Evolutionary conservation across 73 alveolate species (phyloP).

Genomic region (Paraurostyla sp.): DNA sequence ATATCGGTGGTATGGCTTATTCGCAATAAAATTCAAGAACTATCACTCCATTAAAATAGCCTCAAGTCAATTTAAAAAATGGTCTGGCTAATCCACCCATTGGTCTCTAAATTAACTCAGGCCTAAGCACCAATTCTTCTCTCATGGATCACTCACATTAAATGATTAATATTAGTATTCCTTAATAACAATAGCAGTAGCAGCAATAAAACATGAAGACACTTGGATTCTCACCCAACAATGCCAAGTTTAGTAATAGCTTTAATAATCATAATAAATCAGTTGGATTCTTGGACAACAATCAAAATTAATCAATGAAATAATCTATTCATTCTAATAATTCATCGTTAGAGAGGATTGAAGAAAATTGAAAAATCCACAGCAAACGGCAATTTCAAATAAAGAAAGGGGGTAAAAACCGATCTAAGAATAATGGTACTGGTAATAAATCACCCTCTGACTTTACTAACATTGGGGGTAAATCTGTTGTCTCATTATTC

Average conservation of each 20-base stretch:
- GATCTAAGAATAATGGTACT: constrained; percentile 5
- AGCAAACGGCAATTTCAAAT: constrained; percentile 20
- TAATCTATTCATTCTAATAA: neutral
- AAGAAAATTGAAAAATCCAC: neutral
- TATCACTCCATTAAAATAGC: constrained; percentile 30
- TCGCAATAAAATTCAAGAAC: constrained; percentile 33
- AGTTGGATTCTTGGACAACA: no score
- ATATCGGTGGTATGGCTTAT: no score
- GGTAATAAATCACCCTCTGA: constrained; percentile 45
- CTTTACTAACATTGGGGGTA: constrained; percentile 39
- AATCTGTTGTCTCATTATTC: constrained; percentile 56
- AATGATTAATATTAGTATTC: constrained; percentile 18
- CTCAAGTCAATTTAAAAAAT: neutral
- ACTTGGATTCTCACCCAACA: no score
- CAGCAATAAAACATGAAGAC: no score
- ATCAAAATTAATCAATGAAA: neutral
- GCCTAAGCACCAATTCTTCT: no score
- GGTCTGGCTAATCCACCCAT: no score
- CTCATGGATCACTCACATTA: neutral
- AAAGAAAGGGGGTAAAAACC: neutral
- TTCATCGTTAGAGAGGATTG: neutral
- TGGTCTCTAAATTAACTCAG: no score
- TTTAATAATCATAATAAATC: no score
- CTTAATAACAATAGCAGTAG: no score
- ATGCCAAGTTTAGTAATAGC: no score